Base-by-base conservation (phyloP, 2,329 filamentous ascomycete genomes). In the Elsinoe arachidis region DNA sequence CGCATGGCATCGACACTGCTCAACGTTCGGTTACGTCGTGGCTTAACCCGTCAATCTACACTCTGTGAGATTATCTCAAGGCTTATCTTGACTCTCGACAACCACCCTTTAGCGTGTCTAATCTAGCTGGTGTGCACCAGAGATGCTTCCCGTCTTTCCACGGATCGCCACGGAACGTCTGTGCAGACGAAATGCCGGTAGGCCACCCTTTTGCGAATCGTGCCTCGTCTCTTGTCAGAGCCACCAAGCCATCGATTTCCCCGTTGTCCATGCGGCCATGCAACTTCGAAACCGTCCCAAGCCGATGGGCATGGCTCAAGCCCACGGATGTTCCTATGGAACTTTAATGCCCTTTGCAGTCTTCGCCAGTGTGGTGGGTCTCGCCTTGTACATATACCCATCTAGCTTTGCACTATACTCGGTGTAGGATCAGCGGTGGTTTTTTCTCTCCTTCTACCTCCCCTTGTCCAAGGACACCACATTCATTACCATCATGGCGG, bases 401-500 rank as follows among this genome's bases (percentile, higher is more conserved):
- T 37, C 33, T 38, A 53, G 49, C 49, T 51, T 51, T 30, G 26
- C 12, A 51, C 26, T 51, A 33, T 26, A 35, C 23, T 15, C 49
- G 9, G 35, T 15, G 14, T 15, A 23, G 49, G 49, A 53, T 53
- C 49, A 12, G 49, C 49, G 49, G 33, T 53, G 26, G 26, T 51
- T 51, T 51, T 37, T 33, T 53, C 10, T 39, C 46, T 51, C 46
- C 26, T 39, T 53, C 15, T 17, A 19, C 34, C 49, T 35, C 33
- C 33, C 37, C 33, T 34, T 26, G 33, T 39, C 34, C n/a, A 15
- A 34, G 17, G 33, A 26, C 49, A 53, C 19, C 34, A 53, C 49
- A 53, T 26, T 38, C 54, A 23, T 47, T 49, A 30, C 26, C n/a
- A 56, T 30, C 39, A 56, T 56, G 54, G 39, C 54, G 23, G 54